Base-by-base conservation (phyloP, 139 green algal genomes). In the Edaphochlamys debaryana region DNA sequence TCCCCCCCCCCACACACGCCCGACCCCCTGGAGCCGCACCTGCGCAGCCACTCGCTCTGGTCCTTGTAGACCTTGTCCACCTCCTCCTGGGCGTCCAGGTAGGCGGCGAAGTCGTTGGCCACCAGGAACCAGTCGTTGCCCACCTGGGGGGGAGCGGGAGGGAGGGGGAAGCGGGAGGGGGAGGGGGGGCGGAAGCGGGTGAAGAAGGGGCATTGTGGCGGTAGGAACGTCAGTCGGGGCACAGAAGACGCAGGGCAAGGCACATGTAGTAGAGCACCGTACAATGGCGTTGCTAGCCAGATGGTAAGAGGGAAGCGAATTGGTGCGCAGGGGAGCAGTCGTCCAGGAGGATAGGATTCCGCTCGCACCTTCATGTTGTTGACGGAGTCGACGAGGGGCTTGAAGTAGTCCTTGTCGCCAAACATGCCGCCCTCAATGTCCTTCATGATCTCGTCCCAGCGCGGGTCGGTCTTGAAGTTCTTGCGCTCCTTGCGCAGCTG, bases 101-200 rank as follows among this genome's bases (percentile, higher is more conserved):
- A 99, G 66, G 69, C 84, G 4, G 96, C 94, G 92, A 99, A 99
- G 90, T 99, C 96, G 74, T 97, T 95, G 79, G 94, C 96, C 52
- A 99, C 87, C 80, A 98, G 88, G 94, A 99, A 99, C 95, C 97
- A 99, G 91, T 99, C 96, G 78, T 97, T 97, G 87, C 93, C 94
- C 27, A 94, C 81, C 84, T 92, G 64, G 22, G 67, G 20, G n/a
- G n/a, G 66, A n/a, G 23, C 20, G 23, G 56, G 56, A 75, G 58
- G 56, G 20, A 64, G 56, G 20, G 20, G 20, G n/a, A n/a, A n/a
- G n/a, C n/a, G n/a, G n/a, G n/a, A n/a, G n/a, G n/a, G n/a, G n/a
- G n/a, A n/a, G n/a, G n/a, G n/a, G n/a, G n/a, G n/a, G n/a, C n/a
- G n/a, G n/a, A n/a, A n/a, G n/a, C n/a, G n/a, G n/a, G n/a, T 32